Base-by-base conservation (phyloP, 2,329 filamentous ascomycete genomes). In the Botryotinia globosa region DNA sequence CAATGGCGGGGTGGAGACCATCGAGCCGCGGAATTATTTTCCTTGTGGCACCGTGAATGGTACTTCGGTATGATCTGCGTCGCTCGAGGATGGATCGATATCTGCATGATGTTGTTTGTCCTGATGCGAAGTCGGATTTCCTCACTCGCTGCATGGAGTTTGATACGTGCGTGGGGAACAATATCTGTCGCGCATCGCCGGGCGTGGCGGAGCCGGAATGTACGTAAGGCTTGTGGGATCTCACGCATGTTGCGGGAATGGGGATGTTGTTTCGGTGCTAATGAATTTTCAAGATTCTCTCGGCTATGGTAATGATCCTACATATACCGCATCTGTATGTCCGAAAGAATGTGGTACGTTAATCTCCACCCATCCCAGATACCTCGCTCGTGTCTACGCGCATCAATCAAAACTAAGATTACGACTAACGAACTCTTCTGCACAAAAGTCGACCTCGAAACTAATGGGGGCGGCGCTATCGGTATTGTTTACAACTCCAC, bases 241-340 rank as follows among this genome's bases (percentile, higher is more conserved):
- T 20, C 7, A 37, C 32, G 7, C 20, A 16, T 7, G 20, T 20
- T 20, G 32, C 16, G 20, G 9, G 18, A 10, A 25, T 12, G 32
- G 16, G 22, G 12, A 22, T n/a, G 29, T 51, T 45, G 4, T 8
- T 1, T 37, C 20, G 18, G 9, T 9, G 22, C 44, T 62, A 5
- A 45, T 8, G n/a, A 4, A 16, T 20, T 9, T 20, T 25, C 12
- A 42, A 70, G 68, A 70, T 63, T 64, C 64, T 63, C 42, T 64
- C 12, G 68, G 58, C 22, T 64, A 70, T 42, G 64, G 58, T 29
- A 70, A 63, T 51, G 68, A 70, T 39, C 68, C 68, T 18, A 70
- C 68, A 1, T 63, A 70, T 48, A 63, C 68, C n/a, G 39, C 56
- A 8, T 63, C 68, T 3, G 68, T 62, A 2, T 70, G 56, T 18